Evolutionary conservation across 345 rosid species (phyloP).

Genomic region (Gossypium thurberi): DNA sequence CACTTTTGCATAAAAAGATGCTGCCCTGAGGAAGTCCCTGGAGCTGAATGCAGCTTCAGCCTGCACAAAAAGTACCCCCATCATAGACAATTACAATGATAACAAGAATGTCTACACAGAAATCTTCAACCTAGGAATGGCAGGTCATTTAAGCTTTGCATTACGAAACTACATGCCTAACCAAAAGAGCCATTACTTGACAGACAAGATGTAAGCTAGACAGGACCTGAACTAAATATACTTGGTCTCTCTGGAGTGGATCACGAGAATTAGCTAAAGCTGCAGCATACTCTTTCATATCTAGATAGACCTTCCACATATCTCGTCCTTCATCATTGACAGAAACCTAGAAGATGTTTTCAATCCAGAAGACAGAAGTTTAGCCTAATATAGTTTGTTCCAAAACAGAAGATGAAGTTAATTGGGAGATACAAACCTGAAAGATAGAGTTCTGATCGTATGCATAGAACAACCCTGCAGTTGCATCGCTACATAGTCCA

Average conservation of each 20-base stretch:
- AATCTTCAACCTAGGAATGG: background rate
- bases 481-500: conserved; percentile 93
- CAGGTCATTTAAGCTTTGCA: background rate
- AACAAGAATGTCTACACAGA: conserved; percentile 14
- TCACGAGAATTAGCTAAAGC: conserved; percentile 86
- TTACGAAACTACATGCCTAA: conserved; percentile 6
- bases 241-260: conserved; percentile 94
- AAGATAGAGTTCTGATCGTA: conserved; percentile 92
- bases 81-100: conserved; percentile 18
- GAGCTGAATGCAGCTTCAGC: conserved; percentile 83
- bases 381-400: conserved; percentile 6
- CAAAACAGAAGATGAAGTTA: conserved; percentile 15
- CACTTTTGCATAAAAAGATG: conserved; percentile 96
- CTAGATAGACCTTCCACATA: conserved; percentile 99
- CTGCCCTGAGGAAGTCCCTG: conserved; percentile 87
- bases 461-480: conserved; percentile 96
- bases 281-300: conserved; percentile 92
- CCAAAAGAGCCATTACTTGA: conserved; percentile 8
- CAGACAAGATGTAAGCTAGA: background rate
- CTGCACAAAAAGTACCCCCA: conserved; percentile 46
- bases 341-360: conserved; percentile 59
- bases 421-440: conserved; percentile 48
- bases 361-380: conserved; percentile 8
- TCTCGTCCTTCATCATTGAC: conserved; percentile 91
- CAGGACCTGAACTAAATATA: conserved; percentile 87